Percentiles rank a stretch among this genome's conserved stretches.
These are phyloP conservation scores for Pseudisothecium myosuroides DNA, from an alignment of 225 moss, liverwort and hornwort genomes.

Conservation along the genomic window DNA sequence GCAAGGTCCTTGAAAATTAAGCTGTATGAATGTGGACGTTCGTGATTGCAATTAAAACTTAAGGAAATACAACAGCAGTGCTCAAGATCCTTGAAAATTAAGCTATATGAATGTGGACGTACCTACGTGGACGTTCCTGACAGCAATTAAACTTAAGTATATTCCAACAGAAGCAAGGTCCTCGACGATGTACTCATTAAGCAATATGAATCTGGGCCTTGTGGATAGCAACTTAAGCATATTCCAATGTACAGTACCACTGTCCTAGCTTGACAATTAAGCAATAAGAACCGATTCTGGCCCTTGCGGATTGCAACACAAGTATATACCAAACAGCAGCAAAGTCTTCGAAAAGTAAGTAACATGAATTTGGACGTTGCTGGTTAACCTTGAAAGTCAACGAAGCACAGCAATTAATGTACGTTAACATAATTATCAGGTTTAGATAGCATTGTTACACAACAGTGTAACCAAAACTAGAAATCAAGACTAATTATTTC, in stretches of 20 bases:
- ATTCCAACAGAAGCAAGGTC: no score
- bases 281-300: neutral
- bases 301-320: neutral
- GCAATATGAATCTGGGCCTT: neutral
- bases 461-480: neutral
- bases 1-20: no score
- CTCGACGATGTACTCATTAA: neutral
- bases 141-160: no score
- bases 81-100: no score
- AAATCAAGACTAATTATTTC: neutral
- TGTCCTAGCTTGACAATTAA: neutral
- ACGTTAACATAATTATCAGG: neutral
- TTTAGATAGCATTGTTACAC: neutral
- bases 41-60: no score
- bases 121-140: no score
- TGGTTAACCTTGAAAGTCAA: neutral
- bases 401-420: neutral
- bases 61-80: no score
- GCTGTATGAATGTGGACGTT: no score
- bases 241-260: neutral
- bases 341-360: neutral
- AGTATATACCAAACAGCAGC: neutral
- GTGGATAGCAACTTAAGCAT: neutral
- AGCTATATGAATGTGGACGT: no score
- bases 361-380: no score